A percentile compares a stretch with the other conserved stretches of the same genome.
Conservation (phyloP, 208 protist genomes). For the Crithidia expoeki region DNA sequence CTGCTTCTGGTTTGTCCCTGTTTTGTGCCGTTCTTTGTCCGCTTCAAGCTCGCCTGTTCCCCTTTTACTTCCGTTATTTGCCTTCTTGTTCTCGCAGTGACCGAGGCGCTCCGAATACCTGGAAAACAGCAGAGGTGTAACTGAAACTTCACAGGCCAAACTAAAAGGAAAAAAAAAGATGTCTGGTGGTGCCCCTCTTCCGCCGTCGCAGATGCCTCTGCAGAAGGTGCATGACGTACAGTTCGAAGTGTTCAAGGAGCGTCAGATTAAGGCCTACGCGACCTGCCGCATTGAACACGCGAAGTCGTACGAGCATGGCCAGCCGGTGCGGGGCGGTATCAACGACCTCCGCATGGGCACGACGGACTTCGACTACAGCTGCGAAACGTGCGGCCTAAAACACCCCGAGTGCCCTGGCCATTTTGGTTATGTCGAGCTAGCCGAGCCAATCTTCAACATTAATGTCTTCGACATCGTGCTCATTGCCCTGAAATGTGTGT, state of each 20-base stretch:
- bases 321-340: slow-evolving; percentile 82
- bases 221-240: slow-evolving; percentile 81
- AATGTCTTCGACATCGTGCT: slow-evolving; percentile 95
- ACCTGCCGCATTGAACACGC: slow-evolving; percentile 81
- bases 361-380: slow-evolving; percentile 85
- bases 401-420: slow-evolving; percentile 96
- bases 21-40: slow-evolving; percentile 7
- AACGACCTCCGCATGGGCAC: slow-evolving; percentile 91
- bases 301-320: slow-evolving; percentile 86
- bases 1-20: neutral
- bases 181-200: slow-evolving; percentile 81
- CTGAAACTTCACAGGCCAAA: neutral
- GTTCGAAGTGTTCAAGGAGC: slow-evolving; percentile 89
- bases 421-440: slow-evolving; percentile 99
- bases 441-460: slow-evolving; percentile 97
- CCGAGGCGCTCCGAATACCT: too few relatives aligned
- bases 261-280: slow-evolving; percentile 88
- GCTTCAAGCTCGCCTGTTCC: neutral
- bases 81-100: neutral
- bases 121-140: neutral
- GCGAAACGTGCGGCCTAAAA: slow-evolving; percentile 81
- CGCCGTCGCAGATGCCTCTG: slow-evolving; percentile 80
- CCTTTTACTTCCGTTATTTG: neutral
- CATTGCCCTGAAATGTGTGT: slow-evolving; percentile 97
- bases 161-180: slow-evolving; percentile 30